Conservation (phyloP, 257 asterid genomes). For the Verbascum thapsus region DNA sequence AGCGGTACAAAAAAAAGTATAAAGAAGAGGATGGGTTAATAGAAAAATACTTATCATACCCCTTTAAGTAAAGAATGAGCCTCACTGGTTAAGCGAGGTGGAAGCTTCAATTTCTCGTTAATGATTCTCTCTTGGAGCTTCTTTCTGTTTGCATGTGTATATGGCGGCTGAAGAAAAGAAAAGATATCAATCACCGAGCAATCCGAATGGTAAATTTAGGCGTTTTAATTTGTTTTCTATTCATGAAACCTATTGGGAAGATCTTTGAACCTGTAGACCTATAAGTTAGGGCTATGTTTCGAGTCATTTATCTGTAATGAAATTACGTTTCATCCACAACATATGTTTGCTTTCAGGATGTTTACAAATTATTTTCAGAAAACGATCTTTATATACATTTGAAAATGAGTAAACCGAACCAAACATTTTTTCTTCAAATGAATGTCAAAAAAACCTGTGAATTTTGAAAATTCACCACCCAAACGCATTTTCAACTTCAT, state of each 20-base stretch:
- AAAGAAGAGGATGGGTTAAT: not conserved
- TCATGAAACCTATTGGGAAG: not conserved
- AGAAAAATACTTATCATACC: slow-evolving; percentile 39
- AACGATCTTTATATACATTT: too few relatives aligned
- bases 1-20: too few relatives aligned
- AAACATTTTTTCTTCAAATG: too few relatives aligned
- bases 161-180: slow-evolving; percentile 69
- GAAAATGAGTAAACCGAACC: too few relatives aligned
- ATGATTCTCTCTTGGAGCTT: slow-evolving; percentile 91
- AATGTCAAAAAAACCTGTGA: too few relatives aligned
- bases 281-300: not conserved
- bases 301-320: too few relatives aligned
- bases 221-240: slow-evolving; percentile 1
- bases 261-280: not conserved
- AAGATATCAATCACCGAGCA: slow-evolving; percentile 9
- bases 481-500: too few relatives aligned
- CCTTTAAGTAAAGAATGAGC: slow-evolving; percentile 90
- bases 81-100: slow-evolving; percentile 70
- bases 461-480: too few relatives aligned
- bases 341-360: too few relatives aligned
- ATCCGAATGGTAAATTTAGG: not conserved
- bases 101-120: slow-evolving; percentile 84
- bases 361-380: too few relatives aligned
- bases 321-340: too few relatives aligned
- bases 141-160: slow-evolving; percentile 74